These are phyloP conservation scores for Liriodendron chinense DNA, from an alignment of 164 flowering plant species.

Conservation along the genomic window DNA sequence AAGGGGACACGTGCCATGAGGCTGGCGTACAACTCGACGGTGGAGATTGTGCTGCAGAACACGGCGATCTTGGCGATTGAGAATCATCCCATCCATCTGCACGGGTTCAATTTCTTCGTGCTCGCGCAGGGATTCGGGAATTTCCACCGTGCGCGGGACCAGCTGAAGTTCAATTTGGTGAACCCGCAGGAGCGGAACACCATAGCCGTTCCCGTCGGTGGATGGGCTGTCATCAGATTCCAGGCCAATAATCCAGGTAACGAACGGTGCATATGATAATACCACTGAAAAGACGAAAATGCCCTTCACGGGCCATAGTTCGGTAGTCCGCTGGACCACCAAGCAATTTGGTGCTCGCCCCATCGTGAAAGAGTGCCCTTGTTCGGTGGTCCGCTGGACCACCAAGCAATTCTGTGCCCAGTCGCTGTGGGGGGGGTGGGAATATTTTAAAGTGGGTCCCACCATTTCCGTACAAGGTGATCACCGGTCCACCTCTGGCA, in stretches of 20 bases:
- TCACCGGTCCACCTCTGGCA: too few relatives aligned
- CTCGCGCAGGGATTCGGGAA: conserved; percentile 84
- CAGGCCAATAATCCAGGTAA: conserved; percentile 68
- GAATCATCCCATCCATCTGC: conserved; percentile 74
- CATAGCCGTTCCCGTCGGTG: conserved; percentile 71
- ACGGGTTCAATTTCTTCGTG: conserved; percentile 65
- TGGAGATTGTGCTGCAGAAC: conserved; percentile 74
- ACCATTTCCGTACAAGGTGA: too few relatives aligned
- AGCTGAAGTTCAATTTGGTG: conserved; percentile 42
- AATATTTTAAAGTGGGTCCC: too few relatives aligned
- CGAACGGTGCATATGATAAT: too few relatives aligned
- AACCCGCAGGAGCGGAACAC: conserved; percentile 74
- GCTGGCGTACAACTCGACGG: conserved; percentile 49
- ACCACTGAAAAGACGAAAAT: too few relatives aligned
- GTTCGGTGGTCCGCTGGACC: too few relatives aligned
- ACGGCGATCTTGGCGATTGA: conserved; percentile 52
- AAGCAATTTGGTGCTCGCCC: too few relatives aligned
- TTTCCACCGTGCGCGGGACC: conserved; percentile 32
- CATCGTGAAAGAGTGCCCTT: too few relatives aligned
- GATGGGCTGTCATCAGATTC: conserved; percentile 86
- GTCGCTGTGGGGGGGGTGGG: too few relatives aligned
- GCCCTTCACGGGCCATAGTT: too few relatives aligned
- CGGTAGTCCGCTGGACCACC: too few relatives aligned
- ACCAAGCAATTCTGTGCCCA: too few relatives aligned
- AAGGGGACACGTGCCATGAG: conserved; percentile 49